A percentile compares a stretch with the other conserved stretches of the same genome.
Evolutionary conservation across 164 flowering plant genomes (phyloP).

Genomic region (Tetracentron sinense): DNA sequence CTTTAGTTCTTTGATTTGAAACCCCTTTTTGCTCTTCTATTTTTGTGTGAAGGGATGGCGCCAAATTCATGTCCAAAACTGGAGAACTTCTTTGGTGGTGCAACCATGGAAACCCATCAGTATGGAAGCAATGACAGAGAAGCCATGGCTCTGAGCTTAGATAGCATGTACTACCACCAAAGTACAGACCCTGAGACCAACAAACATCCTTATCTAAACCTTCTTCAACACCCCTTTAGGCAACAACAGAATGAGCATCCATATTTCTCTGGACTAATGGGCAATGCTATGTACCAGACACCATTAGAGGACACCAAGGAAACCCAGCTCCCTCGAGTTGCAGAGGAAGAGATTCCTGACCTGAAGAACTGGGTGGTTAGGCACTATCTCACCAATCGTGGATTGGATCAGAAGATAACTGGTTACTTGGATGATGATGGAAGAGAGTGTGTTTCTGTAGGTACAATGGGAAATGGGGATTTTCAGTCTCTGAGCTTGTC

Average conservation of each 20-base stretch:
- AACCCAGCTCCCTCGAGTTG: constrained; percentile 19
- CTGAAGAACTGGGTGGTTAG: constrained; percentile 33
- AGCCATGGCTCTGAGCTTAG: constrained; percentile 55
- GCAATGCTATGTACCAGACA: constrained; percentile 28
- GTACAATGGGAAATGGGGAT: constrained; percentile 39
- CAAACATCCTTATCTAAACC: constrained; percentile 25
- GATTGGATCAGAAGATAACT: constrained; percentile 26
- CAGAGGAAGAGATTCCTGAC: constrained; percentile 16
- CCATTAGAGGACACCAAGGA: constrained; percentile 20
- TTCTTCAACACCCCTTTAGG: constrained; percentile 21
- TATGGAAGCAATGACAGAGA: constrained; percentile 37
- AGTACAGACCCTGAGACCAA: constrained; percentile 20
- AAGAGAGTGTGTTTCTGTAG: constrained; percentile 24
- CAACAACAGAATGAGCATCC: constrained; percentile 25
- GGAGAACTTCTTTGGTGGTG: constrained; percentile 63
- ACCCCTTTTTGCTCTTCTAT: not conserved
- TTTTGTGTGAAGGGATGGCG: constrained; percentile 16
- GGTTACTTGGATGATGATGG: constrained; percentile 26
- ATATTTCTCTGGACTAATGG: constrained; percentile 30
- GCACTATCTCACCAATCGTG: constrained; percentile 19
- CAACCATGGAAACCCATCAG: constrained; percentile 48
- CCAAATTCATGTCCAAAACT: constrained; percentile 50
- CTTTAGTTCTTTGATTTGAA: too few relatives aligned
- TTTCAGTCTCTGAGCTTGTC: constrained; percentile 57
- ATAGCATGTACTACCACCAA: constrained; percentile 47